Percentiles rank a stretch among this genome's conserved stretches.
These are phyloP conservation scores for Lactarius hatsudake DNA, from an alignment of 768 basidiomycete species.

Conservation along the genomic window DNA sequence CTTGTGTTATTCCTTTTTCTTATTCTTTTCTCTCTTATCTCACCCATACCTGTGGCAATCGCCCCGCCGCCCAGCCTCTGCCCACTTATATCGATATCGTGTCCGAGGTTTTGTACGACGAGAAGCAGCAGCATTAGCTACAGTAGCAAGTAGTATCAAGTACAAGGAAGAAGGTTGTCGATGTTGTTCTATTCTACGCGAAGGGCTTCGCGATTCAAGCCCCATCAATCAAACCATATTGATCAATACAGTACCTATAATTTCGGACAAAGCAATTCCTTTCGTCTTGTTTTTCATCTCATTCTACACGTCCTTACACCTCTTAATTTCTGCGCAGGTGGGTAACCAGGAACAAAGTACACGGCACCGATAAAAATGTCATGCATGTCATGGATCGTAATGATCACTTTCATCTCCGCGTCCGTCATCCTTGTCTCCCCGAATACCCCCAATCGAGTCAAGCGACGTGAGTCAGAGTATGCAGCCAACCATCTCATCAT, in stretches of 20 bases:
- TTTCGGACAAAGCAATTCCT: neutral
- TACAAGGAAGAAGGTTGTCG: slow-evolving; percentile 4
- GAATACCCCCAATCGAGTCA: neutral
- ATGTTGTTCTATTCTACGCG: slow-evolving; percentile 33
- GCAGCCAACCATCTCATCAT: neutral
- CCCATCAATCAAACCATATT: slow-evolving; percentile 34
- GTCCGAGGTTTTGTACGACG: slow-evolving; percentile 17
- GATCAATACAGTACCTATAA: slow-evolving; percentile 31
- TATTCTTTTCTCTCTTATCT: slow-evolving; percentile 10
- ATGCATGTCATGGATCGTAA: neutral
- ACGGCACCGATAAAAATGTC: neutral
- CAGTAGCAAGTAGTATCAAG: slow-evolving; percentile 28
- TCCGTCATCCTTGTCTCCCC: neutral
- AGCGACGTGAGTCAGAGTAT: neutral
- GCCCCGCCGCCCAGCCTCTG: neutral
- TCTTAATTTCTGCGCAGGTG: neutral
- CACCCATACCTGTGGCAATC: slow-evolving; percentile 3
- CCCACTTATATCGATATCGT: slow-evolving; percentile 5
- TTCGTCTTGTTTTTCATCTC: neutral
- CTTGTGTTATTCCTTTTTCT: slow-evolving; percentile 23
- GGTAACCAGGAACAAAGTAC: neutral
- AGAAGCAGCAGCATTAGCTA: slow-evolving; percentile 12
- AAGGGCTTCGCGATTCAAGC: slow-evolving; percentile 52
- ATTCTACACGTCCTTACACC: neutral
- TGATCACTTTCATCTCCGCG: neutral